Conservation (phyloP, 129 eudicot species). For the Helianthus tuberosus region DNA sequence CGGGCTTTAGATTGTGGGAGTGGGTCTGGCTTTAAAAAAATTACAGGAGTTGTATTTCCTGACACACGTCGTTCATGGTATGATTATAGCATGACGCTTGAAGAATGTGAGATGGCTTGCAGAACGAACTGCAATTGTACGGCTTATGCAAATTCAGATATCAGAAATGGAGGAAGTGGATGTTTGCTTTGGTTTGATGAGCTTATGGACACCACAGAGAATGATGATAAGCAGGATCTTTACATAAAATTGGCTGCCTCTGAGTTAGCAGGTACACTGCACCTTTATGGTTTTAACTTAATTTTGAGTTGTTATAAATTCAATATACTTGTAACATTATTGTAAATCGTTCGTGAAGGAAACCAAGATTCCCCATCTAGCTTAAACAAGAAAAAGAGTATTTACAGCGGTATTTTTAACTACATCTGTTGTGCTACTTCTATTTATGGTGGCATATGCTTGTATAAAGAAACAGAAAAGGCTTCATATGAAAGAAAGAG, state of each 20-base stretch:
- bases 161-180: slow-evolving; percentile 33
- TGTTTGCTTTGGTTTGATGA: slow-evolving; percentile 43
- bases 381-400: neutral
- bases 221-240: slow-evolving; percentile 19
- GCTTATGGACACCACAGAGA: slow-evolving; percentile 31
- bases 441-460: slow-evolving; percentile 7
- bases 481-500: neutral
- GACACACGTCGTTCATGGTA: slow-evolving; percentile 31
- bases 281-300: no score
- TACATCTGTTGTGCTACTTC: neutral
- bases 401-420: neutral
- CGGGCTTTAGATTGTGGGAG: slow-evolving; percentile 21
- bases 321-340: neutral
- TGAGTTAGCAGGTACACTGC: slow-evolving; percentile 29
- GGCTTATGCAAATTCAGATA: slow-evolving; percentile 24
- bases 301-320: neutral
- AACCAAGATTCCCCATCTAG: neutral
- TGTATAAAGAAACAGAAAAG: neutral
- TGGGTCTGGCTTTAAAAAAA: slow-evolving; percentile 28
- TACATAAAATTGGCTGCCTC: slow-evolving; percentile 37
- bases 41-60: slow-evolving; percentile 33
- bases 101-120: slow-evolving; percentile 38
- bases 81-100: slow-evolving; percentile 35
- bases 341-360: neutral
- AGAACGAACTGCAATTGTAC: slow-evolving; percentile 32